These are phyloP conservation scores for Hypomontagnella submonticulosa DNA, from an alignment of 495 filamentous ascomycete genomes.

Conservation along the genomic window DNA sequence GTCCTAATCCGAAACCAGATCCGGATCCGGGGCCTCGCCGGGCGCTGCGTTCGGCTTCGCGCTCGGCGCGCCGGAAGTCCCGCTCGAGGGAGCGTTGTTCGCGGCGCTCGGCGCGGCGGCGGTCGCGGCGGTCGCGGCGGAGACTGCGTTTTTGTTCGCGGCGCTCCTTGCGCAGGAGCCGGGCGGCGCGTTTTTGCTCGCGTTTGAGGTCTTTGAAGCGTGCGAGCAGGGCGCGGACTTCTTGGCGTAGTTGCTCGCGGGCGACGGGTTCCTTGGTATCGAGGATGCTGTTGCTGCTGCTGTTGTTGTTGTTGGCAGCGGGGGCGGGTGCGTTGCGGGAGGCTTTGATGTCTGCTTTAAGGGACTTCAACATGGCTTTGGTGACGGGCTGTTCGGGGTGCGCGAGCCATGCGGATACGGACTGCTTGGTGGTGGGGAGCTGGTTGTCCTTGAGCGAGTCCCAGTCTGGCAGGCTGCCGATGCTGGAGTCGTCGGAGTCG, in stretches of 20 bases:
- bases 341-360: conserved; percentile 54
- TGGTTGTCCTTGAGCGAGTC: conserved; percentile 56
- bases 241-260: conserved; percentile 43
- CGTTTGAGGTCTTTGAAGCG: conserved; percentile 56
- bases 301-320: conserved; percentile 29
- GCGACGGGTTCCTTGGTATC: no score
- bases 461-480: conserved; percentile 60
- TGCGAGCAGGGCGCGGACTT: conserved; percentile 53
- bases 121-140: conserved; percentile 43
- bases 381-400: conserved; percentile 58
- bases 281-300: conserved; percentile 1
- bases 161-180: conserved; percentile 17
- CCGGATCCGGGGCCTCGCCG: conserved; percentile 15
- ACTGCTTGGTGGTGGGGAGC: conserved; percentile 52
- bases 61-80: conserved; percentile 43
- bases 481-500: conserved; percentile 46
- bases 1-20: background rate
- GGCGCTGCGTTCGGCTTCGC: conserved; percentile 34
- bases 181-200: conserved; percentile 47
- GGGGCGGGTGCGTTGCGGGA: conserved; percentile 44
- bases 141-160: conserved; percentile 42
- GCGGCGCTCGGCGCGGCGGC: conserved; percentile 46
- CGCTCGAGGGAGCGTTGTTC: conserved; percentile 42
- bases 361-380: conserved; percentile 50
- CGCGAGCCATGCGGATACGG: conserved; percentile 53